Conservation (phyloP, 73 alveolate species). For the Symbiodinium pilosum region DNA sequence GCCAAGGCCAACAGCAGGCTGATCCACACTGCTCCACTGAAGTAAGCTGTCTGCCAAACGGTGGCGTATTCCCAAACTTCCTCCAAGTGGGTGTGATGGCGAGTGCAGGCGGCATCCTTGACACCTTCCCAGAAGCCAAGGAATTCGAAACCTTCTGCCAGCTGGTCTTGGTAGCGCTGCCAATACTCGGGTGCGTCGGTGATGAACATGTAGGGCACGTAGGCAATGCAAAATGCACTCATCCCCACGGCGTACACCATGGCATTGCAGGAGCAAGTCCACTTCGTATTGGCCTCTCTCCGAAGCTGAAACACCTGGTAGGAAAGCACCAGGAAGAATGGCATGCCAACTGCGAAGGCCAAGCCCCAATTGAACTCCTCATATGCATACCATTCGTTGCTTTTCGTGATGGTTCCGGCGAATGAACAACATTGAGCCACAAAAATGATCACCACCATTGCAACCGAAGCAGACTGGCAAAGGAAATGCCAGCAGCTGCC, state of each 20-base stretch:
- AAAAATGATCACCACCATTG: slow-evolving; percentile 1
- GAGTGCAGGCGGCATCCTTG: background rate
- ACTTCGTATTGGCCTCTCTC: background rate
- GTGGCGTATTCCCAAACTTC: slow-evolving; percentile 17
- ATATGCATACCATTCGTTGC: slow-evolving; percentile 3
- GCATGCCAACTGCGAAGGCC: slow-evolving; percentile 41
- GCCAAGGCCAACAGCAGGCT: slow-evolving; percentile 34
- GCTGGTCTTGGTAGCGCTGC: slow-evolving; percentile 39
- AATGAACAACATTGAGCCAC: slow-evolving; percentile 9
- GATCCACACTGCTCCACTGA: slow-evolving; percentile 35
- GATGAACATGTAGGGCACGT: slow-evolving; percentile 27
- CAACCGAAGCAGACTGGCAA: slow-evolving; percentile 8
- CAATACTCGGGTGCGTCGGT: slow-evolving; percentile 23
- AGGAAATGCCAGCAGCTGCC: background rate
- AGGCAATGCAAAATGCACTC: slow-evolving; percentile 37
- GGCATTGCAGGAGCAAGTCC: slow-evolving; percentile 35
- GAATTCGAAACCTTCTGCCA: slow-evolving; percentile 9
- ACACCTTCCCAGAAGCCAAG: slow-evolving; percentile 21
- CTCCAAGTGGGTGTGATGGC: slow-evolving; percentile 17
- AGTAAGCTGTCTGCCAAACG: slow-evolving; percentile 20
- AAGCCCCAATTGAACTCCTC: slow-evolving; percentile 36
- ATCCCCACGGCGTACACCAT: slow-evolving; percentile 27
- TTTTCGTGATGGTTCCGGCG: slow-evolving; percentile 21
- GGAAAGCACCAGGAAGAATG: slow-evolving; percentile 1
- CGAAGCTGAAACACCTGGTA: slow-evolving; percentile 32